phyloP scores from a whole-genome alignment of 2,329 filamentous ascomycete species.

The Teratosphaeria destructans region DNA sequence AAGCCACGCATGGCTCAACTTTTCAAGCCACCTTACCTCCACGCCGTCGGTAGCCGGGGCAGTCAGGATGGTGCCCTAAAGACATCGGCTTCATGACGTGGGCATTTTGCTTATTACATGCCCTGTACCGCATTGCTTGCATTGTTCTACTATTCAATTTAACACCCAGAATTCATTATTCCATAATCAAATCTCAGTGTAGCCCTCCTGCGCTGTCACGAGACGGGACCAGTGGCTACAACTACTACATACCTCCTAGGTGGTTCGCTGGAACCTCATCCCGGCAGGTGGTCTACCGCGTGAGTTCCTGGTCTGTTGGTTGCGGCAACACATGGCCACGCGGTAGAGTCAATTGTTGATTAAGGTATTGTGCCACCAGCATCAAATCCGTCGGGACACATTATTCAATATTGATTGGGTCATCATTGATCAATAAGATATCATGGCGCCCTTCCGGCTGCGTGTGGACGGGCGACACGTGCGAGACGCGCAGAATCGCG shows the following conservation, averaged over 20 bases:
- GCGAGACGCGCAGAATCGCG: conserved; percentile 67
- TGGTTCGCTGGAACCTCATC: neutral
- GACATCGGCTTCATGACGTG: no score
- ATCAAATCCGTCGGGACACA: neutral
- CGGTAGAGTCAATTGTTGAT: neutral
- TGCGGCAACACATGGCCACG: neutral
- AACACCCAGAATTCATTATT: no score
- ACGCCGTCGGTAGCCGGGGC: neutral
- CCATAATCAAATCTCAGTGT: no score
- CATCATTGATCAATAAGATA: neutral
- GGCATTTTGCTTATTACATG: neutral
- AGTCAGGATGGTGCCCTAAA: neutral
- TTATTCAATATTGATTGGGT: no score
- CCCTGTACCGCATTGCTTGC: neutral
- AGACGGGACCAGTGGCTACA: no score
- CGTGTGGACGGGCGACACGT: conserved; percentile 79
- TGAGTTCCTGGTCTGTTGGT: neutral
- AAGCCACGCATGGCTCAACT: neutral
- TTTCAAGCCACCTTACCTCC: neutral
- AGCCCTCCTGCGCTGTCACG: neutral
- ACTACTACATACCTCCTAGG: neutral
- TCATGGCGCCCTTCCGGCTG: conserved; percentile 50
- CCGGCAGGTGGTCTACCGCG: neutral
- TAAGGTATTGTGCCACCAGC: neutral
- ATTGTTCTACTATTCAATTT: rapidly evolving